Base-by-base conservation (phyloP, 2,329 filamentous ascomycete species). In the Aplosporella prunicola region DNA sequence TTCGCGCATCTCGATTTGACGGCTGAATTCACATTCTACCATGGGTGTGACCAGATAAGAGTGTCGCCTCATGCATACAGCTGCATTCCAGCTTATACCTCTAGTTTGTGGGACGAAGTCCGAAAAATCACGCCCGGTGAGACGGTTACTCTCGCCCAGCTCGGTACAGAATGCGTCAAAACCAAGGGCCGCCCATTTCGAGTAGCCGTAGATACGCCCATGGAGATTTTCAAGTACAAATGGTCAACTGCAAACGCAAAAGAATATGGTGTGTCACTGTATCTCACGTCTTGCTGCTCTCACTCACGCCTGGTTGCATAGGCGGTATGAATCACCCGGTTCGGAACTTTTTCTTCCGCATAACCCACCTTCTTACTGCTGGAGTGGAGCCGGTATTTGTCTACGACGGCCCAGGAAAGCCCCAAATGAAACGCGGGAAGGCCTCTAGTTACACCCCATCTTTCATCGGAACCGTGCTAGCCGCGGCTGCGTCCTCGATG, bases 31-130 rank as follows among this genome's bases (percentile, higher is more conserved):
- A n/a, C n/a, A n/a, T n/a, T n/a, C 13, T 14, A 9, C 20, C 20
- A 32, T 32, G 30, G 30, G 30, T 10, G 24, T 32, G 8, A 32
- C 15, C 20, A 20, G 30, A 15, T 32, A 23, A 15, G 30, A n/a
- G n/a, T n/a, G n/a, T n/a, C n/a, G n/a, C n/a, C n/a, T n/a, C n/a
- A n/a, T n/a, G n/a, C n/a, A n/a, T n/a, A n/a, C n/a, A n/a, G n/a
- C n/a, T n/a, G n/a, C n/a, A n/a, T n/a, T n/a, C n/a, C n/a, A 8
- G n/a, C 30, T 13, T 22, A 32, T 7, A 13, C 10, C 16, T 13
- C 5, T 22, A 32, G 10, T 9, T 20, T 32, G 4, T 32, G 30
- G 30, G 18, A 32, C 10, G 17, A 11, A 9, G 30, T 32, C n/a
- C 9, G 5, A 9, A 10, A 23, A 22, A 16, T 4, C 17, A 9